A percentile compares a stretch with the other conserved stretches of the same genome.
Evolutionary conservation across 345 rosid genomes (phyloP).

Genomic region (Anacardium occidentale): DNA sequence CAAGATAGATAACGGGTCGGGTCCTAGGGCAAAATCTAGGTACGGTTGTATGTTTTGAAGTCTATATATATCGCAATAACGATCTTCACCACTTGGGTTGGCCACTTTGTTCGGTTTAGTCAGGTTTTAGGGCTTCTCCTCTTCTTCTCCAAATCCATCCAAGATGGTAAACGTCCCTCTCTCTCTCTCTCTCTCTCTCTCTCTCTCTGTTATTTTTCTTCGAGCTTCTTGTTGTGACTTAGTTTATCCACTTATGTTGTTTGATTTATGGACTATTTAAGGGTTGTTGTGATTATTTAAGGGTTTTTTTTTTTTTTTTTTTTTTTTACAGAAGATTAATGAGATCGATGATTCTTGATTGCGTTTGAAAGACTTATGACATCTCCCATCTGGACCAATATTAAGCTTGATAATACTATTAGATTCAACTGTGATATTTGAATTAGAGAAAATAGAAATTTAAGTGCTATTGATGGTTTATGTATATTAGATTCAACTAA

Average conservation of each 20-base stretch:
- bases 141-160: background rate
- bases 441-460: background rate
- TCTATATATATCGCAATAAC: background rate
- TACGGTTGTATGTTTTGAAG: background rate
- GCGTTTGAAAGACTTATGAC: background rate
- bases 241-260: background rate
- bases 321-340: no score
- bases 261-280: background rate
- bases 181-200: background rate
- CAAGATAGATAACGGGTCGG: background rate
- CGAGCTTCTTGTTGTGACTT: background rate
- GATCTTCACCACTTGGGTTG: background rate
- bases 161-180: constrained; percentile 21
- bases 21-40: constrained; percentile 8
- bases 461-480: background rate
- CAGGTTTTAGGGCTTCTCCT: constrained; percentile 11
- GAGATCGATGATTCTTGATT: background rate
- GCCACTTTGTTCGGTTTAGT: background rate
- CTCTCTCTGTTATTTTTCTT: background rate
- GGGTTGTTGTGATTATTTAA: no score
- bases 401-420: background rate
- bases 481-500: no score
- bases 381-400: background rate
- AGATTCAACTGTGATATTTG: background rate
- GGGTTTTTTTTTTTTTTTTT: no score